Base-by-base conservation (phyloP, 208 protist genomes). In the Angomonas deanei region DNA sequence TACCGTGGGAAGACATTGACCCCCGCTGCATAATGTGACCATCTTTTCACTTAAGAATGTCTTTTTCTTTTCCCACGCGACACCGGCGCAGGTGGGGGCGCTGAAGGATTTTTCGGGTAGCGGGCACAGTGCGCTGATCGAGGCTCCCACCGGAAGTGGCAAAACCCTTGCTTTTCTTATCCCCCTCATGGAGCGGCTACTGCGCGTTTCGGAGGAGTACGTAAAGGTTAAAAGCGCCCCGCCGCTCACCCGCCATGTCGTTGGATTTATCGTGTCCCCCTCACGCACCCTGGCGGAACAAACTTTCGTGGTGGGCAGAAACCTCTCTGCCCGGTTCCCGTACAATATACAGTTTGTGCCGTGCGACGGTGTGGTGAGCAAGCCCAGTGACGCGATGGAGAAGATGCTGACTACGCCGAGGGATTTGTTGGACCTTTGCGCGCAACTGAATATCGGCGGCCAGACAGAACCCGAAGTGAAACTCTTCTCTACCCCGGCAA, bases 81-180 rank as follows among this genome's bases (percentile, higher is more conserved):
- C 94, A 5, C 72, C 92, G 0, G 86, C 96, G 19, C 94, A 97
- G 80, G 79, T 84, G 0, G 63, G 61, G 21, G 67, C 85, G 23
- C 80, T 97, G 47, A 33, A 56, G 8, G 55, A 74, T 10, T 66
- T 97, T n/a, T 50, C 80, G 1, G 36, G 38, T 19, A 58, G 54
- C 5, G 82, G 85, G 0, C 38, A 73, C 28, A 92, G 86, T 55
- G 76, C 66, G 0, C 38, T 99, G 21, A 75, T 99, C 17, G 97
- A 99, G 71, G 93, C 86, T 0, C 97, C 97, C 1, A 99, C 97
- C 0, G 97, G 97, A 21, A 98, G 97, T 31, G 98, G 98, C 15
- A 99, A 99, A 79, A 99, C 97, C 13, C 81, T 99, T 1, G 95
- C 84, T 8, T 84, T 99, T 32, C 82, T 99, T 0, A 68, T 96